A percentile compares a stretch with the other conserved stretches of the same genome.
Conservation (phyloP, 176 grass and related monocot genomes). For the Aegilops longissima region DNA sequence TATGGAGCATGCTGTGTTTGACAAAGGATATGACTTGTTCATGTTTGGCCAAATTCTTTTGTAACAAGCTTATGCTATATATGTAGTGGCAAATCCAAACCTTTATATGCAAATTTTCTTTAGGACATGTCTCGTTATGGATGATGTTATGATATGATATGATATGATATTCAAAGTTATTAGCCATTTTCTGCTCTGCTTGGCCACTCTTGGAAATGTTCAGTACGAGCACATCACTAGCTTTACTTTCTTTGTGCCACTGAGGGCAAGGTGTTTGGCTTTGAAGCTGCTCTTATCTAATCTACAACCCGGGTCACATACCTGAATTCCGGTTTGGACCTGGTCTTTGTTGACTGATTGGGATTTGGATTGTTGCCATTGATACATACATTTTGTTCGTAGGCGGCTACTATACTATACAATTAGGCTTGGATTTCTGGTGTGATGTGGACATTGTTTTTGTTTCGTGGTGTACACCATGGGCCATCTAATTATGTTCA, state of each 20-base stretch:
- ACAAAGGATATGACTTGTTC: conserved; percentile 33
- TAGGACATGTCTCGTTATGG: conserved; percentile 15
- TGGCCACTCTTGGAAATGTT: background rate
- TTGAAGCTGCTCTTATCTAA: background rate
- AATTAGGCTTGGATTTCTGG: conserved; percentile 34
- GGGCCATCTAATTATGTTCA: conserved; percentile 38
- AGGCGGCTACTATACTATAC: background rate
- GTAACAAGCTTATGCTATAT: conserved; percentile 33
- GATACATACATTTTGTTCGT: conserved; percentile 33
- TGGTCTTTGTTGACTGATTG: conserved; percentile 25
- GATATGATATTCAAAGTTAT: conserved; percentile 3
- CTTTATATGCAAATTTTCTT: conserved; percentile 38
- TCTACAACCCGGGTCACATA: background rate
- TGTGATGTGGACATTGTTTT: conserved; percentile 32
- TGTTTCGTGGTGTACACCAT: conserved; percentile 23
- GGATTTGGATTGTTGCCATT: conserved; percentile 14
- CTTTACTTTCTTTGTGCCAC: conserved; percentile 14
- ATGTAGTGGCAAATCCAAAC: conserved; percentile 36
- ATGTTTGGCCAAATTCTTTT: conserved; percentile 39
- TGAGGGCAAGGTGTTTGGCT: background rate
- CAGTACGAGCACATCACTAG: background rate
- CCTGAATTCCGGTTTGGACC: background rate
- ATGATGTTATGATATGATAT: conserved; percentile 13
- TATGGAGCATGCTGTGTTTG: conserved; percentile 34
- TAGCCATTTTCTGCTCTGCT: conserved; percentile 5